These are phyloP conservation scores for Hypoxylon sp. DNA, from an alignment of 2,329 filamentous ascomycete species.

Conservation along the genomic window DNA sequence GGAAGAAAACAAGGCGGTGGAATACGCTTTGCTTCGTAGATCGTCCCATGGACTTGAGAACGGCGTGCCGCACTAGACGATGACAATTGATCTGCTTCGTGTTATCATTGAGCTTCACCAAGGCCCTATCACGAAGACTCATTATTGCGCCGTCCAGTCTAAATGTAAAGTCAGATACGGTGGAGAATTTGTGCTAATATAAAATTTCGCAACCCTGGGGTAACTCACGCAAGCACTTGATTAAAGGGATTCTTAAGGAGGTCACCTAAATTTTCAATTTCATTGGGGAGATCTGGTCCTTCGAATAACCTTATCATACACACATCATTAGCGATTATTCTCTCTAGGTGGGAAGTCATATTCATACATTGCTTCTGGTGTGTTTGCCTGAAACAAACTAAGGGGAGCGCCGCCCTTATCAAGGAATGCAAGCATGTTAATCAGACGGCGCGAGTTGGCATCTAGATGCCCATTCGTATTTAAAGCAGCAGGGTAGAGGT, in stretches of 20 bases:
- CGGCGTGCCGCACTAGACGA: not conserved
- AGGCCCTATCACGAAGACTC: constrained; percentile 2
- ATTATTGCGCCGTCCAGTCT: constrained; percentile 5
- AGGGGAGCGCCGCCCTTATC: not conserved
- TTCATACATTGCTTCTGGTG: constrained; percentile 7
- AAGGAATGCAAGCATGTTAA: constrained; percentile 15
- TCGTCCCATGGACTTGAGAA: constrained; percentile 4
- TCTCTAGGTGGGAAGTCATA: not conserved
- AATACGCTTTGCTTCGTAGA: not conserved
- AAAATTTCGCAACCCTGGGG: not conserved
- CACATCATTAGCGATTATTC: not conserved
- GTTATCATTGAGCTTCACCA: constrained; percentile 4
- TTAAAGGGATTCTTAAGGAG: constrained; percentile 11
- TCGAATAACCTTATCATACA: constrained; percentile 4
- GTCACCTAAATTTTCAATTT: constrained; percentile 2
- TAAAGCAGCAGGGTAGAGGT: constrained; percentile 1
- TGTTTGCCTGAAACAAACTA: not conserved
- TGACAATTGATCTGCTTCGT: constrained; percentile 4
- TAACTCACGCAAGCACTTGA: not conserved
- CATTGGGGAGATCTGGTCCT: not conserved
- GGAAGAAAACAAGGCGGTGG: constrained; percentile 3
- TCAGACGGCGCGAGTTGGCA: constrained; percentile 1
- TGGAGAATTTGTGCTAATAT: not conserved
- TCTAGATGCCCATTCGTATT: not conserved
- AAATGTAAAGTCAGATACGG: not conserved